Conservation (phyloP, 306 rosid species). For the Inga leiocalycina region DNA sequence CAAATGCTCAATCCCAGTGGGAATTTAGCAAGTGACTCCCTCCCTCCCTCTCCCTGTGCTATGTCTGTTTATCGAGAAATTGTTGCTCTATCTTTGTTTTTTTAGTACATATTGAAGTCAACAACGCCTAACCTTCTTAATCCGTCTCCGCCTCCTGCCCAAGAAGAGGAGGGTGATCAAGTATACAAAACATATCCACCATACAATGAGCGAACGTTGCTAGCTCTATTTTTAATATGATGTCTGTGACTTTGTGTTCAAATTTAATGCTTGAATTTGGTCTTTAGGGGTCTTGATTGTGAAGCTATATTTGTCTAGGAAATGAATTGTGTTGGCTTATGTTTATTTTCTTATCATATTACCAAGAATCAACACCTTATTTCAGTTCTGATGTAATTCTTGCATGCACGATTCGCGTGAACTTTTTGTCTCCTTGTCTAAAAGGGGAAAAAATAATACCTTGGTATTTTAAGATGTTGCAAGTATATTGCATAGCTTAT, state of each 20-base stretch:
- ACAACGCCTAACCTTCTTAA: too few relatives aligned
- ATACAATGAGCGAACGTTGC: too few relatives aligned
- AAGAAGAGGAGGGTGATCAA: too few relatives aligned
- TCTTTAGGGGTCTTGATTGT: background rate
- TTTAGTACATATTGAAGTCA: too few relatives aligned
- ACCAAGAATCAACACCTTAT: background rate
- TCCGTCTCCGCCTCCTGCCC: too few relatives aligned
- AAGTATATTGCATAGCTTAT: background rate
- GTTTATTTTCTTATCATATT: background rate
- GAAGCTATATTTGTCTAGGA: background rate
- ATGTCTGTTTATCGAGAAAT: background rate
- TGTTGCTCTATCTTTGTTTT: background rate
- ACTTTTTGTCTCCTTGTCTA: background rate
- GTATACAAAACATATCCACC: too few relatives aligned
- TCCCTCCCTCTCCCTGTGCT: background rate
- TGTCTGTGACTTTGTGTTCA: background rate
- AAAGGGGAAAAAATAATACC: background rate
- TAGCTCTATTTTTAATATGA: background rate
- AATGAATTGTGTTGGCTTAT: background rate
- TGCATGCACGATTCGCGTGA: background rate
- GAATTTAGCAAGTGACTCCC: slow-evolving; percentile 59
- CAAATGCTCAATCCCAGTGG: slow-evolving; percentile 44
- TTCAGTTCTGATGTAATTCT: background rate
- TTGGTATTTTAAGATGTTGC: background rate
- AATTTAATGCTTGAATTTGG: slow-evolving; percentile 6